Evolutionary conservation across 108 stramenopile species (phyloP), one percentile per base, ranked within the genome.

Genomic region (Nitzschia sp.): DNA sequence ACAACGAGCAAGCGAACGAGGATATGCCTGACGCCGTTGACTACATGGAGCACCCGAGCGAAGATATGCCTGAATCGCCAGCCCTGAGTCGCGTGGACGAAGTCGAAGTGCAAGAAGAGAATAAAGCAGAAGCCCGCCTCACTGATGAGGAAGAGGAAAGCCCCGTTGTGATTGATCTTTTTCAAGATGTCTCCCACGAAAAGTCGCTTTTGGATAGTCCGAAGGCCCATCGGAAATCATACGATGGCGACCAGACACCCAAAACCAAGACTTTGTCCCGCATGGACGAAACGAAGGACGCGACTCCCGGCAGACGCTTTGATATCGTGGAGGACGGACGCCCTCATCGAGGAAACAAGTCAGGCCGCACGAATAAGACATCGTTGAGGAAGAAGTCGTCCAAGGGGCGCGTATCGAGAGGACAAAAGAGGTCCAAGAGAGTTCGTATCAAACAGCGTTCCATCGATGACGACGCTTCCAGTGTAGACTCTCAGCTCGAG

Each of bases 401-500:
- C 26, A 56, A 56, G 33, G 33, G 21, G 32, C 41, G 44, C 23
- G 21, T 16, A 22, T 41, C 38, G n/a, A 38, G 22, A 41, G 34
- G 21, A 32, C n/a, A 45, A 11, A 61, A 22, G 41, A 41, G 36
- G 32, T 61, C 60, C 32, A 30, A 33, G 5, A 58, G 32, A 58
- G 1, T 34, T 15, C 16, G 33, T 33, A 5, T 17, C 2, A 33
- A 58, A 33, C 23, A 4, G 3, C 9, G 21, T 1, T n/a, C n/a
- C n/a, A n/a, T 19, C 3, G 60, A 41, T 21, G 60, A 61, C 33
- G 36, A 61, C 16, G n/a, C 60, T 2, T 41, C 26, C 16, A 61
- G 60, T 45, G 36, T 34, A 17, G 56, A 58, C 5, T 58, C 56
- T 33, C 29, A 58, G 33, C 32, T 56, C 17, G 55, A 56, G 21